Evolutionary conservation across 768 basidiomycete species (phyloP), one percentile per base, ranked within the genome.

Genomic region (Phaeotremella fagi): DNA sequence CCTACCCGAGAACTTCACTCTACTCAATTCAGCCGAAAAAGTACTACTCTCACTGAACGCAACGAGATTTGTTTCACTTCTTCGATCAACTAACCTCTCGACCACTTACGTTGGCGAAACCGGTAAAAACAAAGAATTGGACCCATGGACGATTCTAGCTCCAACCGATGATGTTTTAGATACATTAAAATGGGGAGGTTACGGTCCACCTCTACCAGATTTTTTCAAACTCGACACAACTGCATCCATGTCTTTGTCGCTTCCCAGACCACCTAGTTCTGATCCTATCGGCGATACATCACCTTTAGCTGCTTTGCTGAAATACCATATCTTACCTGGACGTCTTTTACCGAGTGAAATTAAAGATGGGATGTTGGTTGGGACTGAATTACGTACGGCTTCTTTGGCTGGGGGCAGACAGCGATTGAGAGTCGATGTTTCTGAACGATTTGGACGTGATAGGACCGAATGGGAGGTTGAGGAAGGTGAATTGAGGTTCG

Each of bases 251-350:
- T 18, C 24, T 26, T 14, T 28, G 24, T 20, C 49, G 5, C 11
- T 25, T 25, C 36, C 35, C 37, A 4, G 37, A 80, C 20, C 53
- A 83, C 29, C 78, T 41, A 68, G 63, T 20, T 77, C 74, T 14
- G 79, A 82, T 26, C 71, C 87, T 20, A 89, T 88, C 3, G 77
- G 82, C 51, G 76, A 60, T 29, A 52, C 55, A 14, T 57, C 66
- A 4, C 69, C 67, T 15, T 77, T 98, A 50, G 85, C 80, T 71
- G 83, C 80, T 54, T 66, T 86, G 47, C 75, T 98, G 35, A 79
- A 84, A 63, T 98, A 98, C 68, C 95, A 99, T 74, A 90, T 99
- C 72, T 77, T 98, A 38, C 87, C 89, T 0, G 89, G 89, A 7
- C 81, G 80, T 53, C 86, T 87, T 82, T 78, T 79, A 0, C 80